Conservation (phyloP, 352 stramenopile genomes). For the Aphanomyces invadans region DNA sequence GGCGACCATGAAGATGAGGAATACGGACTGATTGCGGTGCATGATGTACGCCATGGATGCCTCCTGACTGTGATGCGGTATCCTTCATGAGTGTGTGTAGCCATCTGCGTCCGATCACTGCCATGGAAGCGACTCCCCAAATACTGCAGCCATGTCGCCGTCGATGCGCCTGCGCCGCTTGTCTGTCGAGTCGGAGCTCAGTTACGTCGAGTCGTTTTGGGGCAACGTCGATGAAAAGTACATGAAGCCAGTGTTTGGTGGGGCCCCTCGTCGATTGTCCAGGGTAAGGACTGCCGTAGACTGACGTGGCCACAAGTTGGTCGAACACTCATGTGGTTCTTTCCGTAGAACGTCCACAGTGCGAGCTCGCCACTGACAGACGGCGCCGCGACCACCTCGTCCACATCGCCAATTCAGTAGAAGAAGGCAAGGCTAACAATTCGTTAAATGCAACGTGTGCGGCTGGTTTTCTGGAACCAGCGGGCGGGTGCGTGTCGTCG, state of each 20-base stretch:
- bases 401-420: background rate
- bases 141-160: background rate
- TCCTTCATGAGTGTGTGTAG: too few species aligned
- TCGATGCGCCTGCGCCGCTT: slow-evolving; percentile 1
- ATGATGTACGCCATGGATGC: slow-evolving; percentile 8
- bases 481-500: too few species aligned
- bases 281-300: too few species aligned
- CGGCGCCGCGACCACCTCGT: background rate
- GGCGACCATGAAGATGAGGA: slow-evolving; percentile 8
- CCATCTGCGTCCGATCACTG: slow-evolving; percentile 36
- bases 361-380: background rate
- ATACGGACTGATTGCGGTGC: slow-evolving; percentile 9
- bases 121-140: too few species aligned
- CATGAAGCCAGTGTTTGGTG: slow-evolving; percentile 59
- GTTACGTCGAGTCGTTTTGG: slow-evolving; percentile 52
- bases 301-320: too few species aligned
- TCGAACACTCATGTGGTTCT: too few species aligned
- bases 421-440: background rate
- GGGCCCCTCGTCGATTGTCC: slow-evolving; percentile 25
- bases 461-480: too few species aligned
- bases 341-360: background rate
- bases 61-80: too few species aligned
- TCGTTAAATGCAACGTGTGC: too few species aligned
- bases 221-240: slow-evolving; percentile 62
- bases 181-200: slow-evolving; percentile 26